These are phyloP conservation scores for Saururus chinensis DNA, from an alignment of 164 flowering plant genomes.

Conservation along the genomic window DNA sequence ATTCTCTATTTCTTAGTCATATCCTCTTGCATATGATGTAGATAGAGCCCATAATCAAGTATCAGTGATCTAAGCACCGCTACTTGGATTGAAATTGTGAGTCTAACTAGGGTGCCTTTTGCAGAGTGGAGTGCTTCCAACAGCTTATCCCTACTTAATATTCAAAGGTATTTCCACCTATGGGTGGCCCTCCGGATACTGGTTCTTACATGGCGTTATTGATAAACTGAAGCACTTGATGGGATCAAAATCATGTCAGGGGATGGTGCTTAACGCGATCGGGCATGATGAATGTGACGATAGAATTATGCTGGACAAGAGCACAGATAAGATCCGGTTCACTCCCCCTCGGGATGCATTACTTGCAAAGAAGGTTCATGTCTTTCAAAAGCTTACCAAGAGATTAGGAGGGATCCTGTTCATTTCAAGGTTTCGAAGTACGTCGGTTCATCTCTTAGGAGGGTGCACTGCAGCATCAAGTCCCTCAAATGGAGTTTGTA, in stretches of 20 bases:
- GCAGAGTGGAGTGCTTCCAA: conserved; percentile 46
- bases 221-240: conserved; percentile 27
- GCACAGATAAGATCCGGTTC: conserved; percentile 29
- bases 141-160: conserved; percentile 33
- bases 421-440: conserved; percentile 43
- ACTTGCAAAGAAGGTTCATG: conserved; percentile 33
- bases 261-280: conserved; percentile 28
- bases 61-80: no score
- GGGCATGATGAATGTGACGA: conserved; percentile 47
- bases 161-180: conserved; percentile 43
- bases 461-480: conserved; percentile 49
- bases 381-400: conserved; percentile 38
- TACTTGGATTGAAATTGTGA: background rate
- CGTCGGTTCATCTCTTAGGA: conserved; percentile 58
- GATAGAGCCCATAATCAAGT: background rate
- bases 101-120: background rate
- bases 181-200: conserved; percentile 36
- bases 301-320: conserved; percentile 20
- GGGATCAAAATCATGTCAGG: conserved; percentile 14
- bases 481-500: conserved; percentile 43
- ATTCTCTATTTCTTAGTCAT: no score
- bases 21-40: no score
- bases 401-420: conserved; percentile 51
- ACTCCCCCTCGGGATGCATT: conserved; percentile 35
- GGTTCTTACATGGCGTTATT: conserved; percentile 38